These are phyloP conservation scores for Helotiales sp. DNA, from an alignment of 2,329 filamentous ascomycete genomes.

Conservation along the genomic window DNA sequence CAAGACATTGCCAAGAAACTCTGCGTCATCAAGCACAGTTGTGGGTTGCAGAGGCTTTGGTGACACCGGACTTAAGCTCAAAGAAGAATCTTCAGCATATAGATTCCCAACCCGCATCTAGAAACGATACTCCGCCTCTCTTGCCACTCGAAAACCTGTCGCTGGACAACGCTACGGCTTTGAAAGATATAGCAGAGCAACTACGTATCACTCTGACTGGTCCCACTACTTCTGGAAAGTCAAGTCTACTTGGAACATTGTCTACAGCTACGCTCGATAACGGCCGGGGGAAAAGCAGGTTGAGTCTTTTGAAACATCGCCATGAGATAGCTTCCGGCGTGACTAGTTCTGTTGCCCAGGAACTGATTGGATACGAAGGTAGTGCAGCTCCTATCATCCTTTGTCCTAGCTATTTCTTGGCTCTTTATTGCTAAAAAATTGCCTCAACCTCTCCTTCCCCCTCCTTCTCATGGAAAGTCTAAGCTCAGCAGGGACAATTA, in stretches of 20 bases:
- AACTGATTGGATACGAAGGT: constrained; percentile 79
- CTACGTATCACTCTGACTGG: constrained; percentile 85
- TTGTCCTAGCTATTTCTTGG: not conserved
- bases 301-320: constrained; percentile 86
- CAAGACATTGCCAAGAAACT: not conserved
- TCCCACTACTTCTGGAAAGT: constrained; percentile 89
- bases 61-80: constrained; percentile 68
- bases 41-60: constrained; percentile 86
- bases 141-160: not conserved
- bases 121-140: constrained; percentile 5
- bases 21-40: constrained; percentile 55
- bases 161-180: not conserved
- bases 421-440: no score
- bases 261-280: constrained; percentile 90
- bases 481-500: no score
- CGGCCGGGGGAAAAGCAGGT: constrained; percentile 82
- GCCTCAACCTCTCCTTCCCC: no score
- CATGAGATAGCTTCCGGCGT: constrained; percentile 91
- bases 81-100: constrained; percentile 8
- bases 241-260: constrained; percentile 82
- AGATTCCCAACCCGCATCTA: not conserved
- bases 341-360: constrained; percentile 92
- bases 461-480: no score
- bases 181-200: constrained; percentile 54
- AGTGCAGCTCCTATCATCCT: not conserved